Conservation (phyloP, 768 basidiomycete genomes). For the Lactifluus piperatus region DNA sequence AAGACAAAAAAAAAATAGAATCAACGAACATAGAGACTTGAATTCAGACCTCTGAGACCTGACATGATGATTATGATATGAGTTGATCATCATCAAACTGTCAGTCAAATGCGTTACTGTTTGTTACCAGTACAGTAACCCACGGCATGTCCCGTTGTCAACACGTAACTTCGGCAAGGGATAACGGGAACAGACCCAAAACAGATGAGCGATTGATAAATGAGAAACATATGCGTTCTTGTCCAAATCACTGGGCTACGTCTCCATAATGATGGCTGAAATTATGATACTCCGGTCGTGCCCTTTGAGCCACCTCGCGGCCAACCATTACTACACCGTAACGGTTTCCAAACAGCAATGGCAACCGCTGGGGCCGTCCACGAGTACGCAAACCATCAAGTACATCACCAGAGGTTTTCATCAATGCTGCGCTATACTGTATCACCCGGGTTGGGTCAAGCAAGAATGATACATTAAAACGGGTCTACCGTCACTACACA, state of each 20-base stretch:
- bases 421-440: background rate
- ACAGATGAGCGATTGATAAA: background rate
- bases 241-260: background rate
- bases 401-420: background rate
- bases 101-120: no score
- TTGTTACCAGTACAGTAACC: no score
- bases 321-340: background rate
- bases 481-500: background rate
- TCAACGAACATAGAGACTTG: no score
- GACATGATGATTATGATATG: no score
- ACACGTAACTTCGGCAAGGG: background rate
- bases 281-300: no score
- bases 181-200: background rate
- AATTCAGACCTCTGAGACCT: no score
- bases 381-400: background rate
- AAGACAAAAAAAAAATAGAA: no score
- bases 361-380: background rate
- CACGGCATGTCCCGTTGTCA: background rate
- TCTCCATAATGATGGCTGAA: background rate
- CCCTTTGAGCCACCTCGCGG: background rate
- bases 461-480: constrained; percentile 2
- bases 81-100: no score
- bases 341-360: background rate
- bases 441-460: background rate
- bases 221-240: background rate